phyloP scores from a whole-genome alignment of 306 rosid species.

The Oemleria cerasiformis region DNA sequence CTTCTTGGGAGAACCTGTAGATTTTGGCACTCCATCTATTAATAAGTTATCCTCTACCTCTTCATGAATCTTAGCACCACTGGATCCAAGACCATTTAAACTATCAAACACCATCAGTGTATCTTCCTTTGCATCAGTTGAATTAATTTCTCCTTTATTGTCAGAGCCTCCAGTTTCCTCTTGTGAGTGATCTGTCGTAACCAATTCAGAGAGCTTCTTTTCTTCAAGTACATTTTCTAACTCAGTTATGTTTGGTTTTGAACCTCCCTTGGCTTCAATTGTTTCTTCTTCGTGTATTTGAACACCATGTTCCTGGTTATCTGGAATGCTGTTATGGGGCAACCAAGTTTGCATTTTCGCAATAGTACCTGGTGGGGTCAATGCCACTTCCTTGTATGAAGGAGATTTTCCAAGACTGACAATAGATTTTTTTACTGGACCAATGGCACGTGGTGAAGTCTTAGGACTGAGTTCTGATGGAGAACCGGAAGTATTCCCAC shows the following conservation, averaged over 20 bases:
- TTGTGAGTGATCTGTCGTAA: constrained; percentile 35
- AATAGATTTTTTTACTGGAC: constrained; percentile 51
- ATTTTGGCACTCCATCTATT: constrained; percentile 34
- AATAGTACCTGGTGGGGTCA: constrained; percentile 95
- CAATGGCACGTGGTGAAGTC: constrained; percentile 38
- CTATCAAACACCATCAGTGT: constrained; percentile 30
- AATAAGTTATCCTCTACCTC: constrained; percentile 35
- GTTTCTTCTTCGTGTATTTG: constrained; percentile 41
- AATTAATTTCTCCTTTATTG: constrained; percentile 45
- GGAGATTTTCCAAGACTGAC: constrained; percentile 91
- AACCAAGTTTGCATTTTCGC: constrained; percentile 61
- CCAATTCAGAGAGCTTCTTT: constrained; percentile 31
- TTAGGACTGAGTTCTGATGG: constrained; percentile 41
- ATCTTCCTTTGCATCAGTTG: constrained; percentile 34
- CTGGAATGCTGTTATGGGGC: constrained; percentile 45
- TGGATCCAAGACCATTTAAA: constrained; percentile 39
- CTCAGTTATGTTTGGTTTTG: constrained; percentile 34
- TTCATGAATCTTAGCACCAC: constrained; percentile 39
- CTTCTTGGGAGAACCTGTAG: constrained; percentile 36
- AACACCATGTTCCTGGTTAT: constrained; percentile 34
- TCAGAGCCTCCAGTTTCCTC: constrained; percentile 44
- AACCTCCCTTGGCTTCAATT: constrained; percentile 37
- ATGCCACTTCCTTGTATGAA: constrained; percentile 97
- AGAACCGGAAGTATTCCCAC: constrained; percentile 39
- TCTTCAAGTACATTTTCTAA: constrained; percentile 38